Conservation (phyloP, 2,329 filamentous ascomycete species). For the Alternaria angustiovoidea region DNA sequence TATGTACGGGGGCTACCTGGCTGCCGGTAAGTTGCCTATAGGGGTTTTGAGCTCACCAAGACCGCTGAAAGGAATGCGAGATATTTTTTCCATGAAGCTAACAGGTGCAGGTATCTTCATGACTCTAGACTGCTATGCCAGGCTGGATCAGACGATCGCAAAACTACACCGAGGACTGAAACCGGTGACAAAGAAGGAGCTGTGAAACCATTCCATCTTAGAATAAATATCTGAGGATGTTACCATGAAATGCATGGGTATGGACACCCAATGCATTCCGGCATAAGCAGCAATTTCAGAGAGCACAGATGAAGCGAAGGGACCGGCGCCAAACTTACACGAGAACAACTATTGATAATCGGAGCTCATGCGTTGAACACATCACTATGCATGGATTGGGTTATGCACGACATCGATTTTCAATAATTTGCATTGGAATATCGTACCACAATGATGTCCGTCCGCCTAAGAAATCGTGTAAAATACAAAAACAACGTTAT, state of each 20-base stretch:
- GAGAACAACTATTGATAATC: rapidly evolving
- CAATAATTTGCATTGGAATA: not conserved
- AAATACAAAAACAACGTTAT: not conserved
- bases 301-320: not conserved
- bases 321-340: not conserved
- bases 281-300: not conserved
- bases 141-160: conserved; percentile 41
- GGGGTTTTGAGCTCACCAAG: not conserved
- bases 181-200: conserved; percentile 42
- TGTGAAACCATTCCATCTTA: conserved; percentile 18
- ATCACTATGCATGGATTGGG: not conserved
- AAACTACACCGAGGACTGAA: conserved; percentile 31
- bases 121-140: conserved; percentile 46
- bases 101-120: conserved; percentile 41
- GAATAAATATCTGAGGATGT: not conserved
- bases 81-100: not conserved
- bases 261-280: not conserved
- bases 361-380: rapidly evolving
- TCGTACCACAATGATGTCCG: not conserved
- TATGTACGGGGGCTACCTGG: conserved; percentile 52
- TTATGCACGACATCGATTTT: too few relatives aligned
- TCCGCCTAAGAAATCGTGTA: not conserved
- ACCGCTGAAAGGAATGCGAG: not conserved
- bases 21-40: conserved; percentile 31
- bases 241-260: rapidly evolving